These are phyloP conservation scores for Acacia acuminata DNA, from an alignment of 306 rosid species.

Conservation along the genomic window DNA sequence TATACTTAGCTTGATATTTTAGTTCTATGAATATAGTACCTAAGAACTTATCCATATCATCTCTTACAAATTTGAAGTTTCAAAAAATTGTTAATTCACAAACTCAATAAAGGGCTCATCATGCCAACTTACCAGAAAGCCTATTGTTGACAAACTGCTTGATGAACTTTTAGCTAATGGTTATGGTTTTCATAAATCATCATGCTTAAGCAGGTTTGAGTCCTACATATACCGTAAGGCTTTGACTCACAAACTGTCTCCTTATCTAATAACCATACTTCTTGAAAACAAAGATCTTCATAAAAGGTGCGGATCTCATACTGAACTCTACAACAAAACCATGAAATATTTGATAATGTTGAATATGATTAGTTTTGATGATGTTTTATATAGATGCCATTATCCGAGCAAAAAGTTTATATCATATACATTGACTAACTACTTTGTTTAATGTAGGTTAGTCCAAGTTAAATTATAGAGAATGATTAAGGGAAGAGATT, in stretches of 20 bases:
- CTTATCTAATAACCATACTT: conserved; percentile 43
- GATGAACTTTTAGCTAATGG: too few relatives aligned
- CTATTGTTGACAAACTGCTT: conserved; percentile 29
- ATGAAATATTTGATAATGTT: conserved; percentile 16
- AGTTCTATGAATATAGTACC: neutral
- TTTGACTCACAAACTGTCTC: conserved; percentile 36
- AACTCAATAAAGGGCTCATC: neutral
- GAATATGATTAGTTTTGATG: too few relatives aligned
- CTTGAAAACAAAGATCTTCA: conserved; percentile 53
- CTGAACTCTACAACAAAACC: conserved; percentile 43
- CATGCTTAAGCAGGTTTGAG: conserved; percentile 50
- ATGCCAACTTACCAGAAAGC: neutral
- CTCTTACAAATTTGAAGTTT: neutral
- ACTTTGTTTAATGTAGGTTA: too few relatives aligned
- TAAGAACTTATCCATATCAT: neutral
- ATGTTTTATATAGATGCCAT: too few relatives aligned
- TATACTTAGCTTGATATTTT: neutral
- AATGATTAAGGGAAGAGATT: too few relatives aligned
- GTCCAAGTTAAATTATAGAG: too few relatives aligned
- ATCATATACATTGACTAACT: too few relatives aligned
- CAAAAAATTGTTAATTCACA: neutral
- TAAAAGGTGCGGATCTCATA: conserved; percentile 46
- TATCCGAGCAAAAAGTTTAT: too few relatives aligned
- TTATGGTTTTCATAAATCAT: neutral
- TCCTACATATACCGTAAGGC: conserved; percentile 40